phyloP scores from a whole-genome alignment of 805 yeast species.

The Starmera pachycereana region DNA sequence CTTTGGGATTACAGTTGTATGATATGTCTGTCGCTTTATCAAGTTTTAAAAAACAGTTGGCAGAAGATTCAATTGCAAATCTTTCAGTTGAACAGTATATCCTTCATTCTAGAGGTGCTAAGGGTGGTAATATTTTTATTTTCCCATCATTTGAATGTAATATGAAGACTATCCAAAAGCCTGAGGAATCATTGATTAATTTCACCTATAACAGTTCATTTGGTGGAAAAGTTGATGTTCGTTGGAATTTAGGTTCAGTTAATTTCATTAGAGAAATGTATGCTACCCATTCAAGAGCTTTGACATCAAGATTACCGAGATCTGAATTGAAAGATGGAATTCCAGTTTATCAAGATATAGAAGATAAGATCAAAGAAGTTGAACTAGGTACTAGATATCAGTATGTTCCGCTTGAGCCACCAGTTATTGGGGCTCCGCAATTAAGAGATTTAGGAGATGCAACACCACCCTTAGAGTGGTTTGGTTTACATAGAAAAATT shows the following conservation, averaged over 20 bases:
- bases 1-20: constrained; percentile 48
- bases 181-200: constrained; percentile 43
- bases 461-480: constrained; percentile 97
- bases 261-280: constrained; percentile 89
- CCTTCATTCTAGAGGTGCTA: constrained; percentile 41
- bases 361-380: constrained; percentile 35
- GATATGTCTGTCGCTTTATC: constrained; percentile 64
- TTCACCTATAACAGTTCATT: constrained; percentile 63
- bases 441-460: constrained; percentile 90
- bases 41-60: constrained; percentile 37
- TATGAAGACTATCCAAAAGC: constrained; percentile 67
- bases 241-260: constrained; percentile 91
- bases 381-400: constrained; percentile 37
- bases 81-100: constrained; percentile 48
- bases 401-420: constrained; percentile 61
- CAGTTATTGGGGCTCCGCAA: constrained; percentile 82
- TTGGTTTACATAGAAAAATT: constrained; percentile 80
- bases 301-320: constrained; percentile 47
- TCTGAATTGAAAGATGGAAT: constrained; percentile 6
- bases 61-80: constrained; percentile 36
- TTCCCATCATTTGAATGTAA: constrained; percentile 67
- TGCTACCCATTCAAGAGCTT: constrained; percentile 70
- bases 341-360: constrained; percentile 22
- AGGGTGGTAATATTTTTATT: constrained; percentile 71
- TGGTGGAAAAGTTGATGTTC: constrained; percentile 82